A percentile compares a stretch with the other conserved stretches of the same genome.
Conservation (phyloP, 345 rosid species). For the Eucalyptus leucophloia region DNA sequence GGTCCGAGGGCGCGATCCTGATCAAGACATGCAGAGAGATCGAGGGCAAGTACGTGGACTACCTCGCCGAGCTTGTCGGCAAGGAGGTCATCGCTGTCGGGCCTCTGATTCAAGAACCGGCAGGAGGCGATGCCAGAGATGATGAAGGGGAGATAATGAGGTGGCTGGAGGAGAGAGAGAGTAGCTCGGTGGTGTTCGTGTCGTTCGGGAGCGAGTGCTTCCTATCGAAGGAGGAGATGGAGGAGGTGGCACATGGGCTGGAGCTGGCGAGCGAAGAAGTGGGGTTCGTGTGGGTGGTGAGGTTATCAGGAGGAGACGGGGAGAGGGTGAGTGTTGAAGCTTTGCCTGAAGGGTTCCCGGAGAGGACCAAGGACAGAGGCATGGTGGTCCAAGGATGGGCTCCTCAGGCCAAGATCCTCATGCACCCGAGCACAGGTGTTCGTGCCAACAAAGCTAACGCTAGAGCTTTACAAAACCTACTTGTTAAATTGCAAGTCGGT, state of each 20-base stretch:
- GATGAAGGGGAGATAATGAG: not conserved
- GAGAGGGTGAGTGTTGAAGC: not conserved
- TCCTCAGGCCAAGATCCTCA: slow-evolving; percentile 15
- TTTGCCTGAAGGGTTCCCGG: slow-evolving; percentile 10
- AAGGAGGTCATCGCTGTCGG: slow-evolving; percentile 9
- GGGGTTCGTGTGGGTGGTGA: slow-evolving; percentile 15
- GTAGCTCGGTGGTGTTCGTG: slow-evolving; percentile 1
- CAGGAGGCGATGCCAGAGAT: not conserved
- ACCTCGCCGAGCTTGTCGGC: not conserved
- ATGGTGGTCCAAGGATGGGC: slow-evolving; percentile 16
- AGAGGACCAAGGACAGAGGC: slow-evolving; percentile 6
- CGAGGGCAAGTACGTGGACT: slow-evolving; percentile 11
- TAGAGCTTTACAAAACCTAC: not conserved
- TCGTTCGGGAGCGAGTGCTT: slow-evolving; percentile 16
- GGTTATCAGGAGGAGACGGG: slow-evolving; percentile 1
- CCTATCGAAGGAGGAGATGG: slow-evolving; percentile 9
- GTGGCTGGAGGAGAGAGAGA: slow-evolving; percentile 9
- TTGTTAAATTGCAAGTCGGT: not conserved
- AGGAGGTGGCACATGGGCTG: slow-evolving; percentile 13
- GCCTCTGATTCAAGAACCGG: slow-evolving; percentile 11
- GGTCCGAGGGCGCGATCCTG: slow-evolving; percentile 2
- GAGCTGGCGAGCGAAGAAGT: slow-evolving; percentile 3
- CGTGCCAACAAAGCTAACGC: not conserved
- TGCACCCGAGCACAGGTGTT: not conserved
- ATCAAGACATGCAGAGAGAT: slow-evolving; percentile 6